Evolutionary conservation across 1,284 basidiomycete species (phyloP).

Genomic region (Cystobasidium sp.): DNA sequence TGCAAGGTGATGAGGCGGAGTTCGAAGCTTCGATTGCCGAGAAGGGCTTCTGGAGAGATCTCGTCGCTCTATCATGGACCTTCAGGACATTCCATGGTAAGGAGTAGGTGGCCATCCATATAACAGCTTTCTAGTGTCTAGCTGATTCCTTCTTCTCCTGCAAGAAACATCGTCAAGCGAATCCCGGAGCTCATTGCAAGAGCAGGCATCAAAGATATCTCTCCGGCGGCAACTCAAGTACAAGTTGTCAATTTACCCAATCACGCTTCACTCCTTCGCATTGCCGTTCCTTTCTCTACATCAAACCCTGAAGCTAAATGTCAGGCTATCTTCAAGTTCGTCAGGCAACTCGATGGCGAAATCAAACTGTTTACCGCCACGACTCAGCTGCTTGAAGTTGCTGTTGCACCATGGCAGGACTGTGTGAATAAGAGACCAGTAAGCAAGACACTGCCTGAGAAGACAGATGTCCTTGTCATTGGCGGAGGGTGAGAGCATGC

Average conservation of each 20-base stretch:
- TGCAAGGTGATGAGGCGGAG: slow-evolving; percentile 18
- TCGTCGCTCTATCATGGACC: slow-evolving; percentile 15
- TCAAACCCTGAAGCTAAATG: slow-evolving; percentile 30
- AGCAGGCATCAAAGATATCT: slow-evolving; percentile 14
- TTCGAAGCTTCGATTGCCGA: neutral
- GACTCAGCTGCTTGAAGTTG: slow-evolving; percentile 16
- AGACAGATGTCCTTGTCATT: slow-evolving; percentile 25
- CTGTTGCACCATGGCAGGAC: slow-evolving; percentile 4
- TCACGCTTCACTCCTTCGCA: slow-evolving; percentile 17
- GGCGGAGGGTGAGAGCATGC: slow-evolving; percentile 30
- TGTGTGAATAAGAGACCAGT: neutral
- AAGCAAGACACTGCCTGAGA: neutral
- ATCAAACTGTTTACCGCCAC: slow-evolving; percentile 28
- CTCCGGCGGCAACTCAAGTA: neutral
- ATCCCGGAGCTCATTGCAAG: slow-evolving; percentile 14
- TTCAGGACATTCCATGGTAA: slow-evolving; percentile 18
- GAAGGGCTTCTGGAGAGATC: slow-evolving; percentile 29
- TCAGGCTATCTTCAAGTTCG: slow-evolving; percentile 27
- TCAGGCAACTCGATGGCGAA: neutral
- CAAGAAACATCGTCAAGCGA: slow-evolving; percentile 2
- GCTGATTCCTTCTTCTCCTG: neutral
- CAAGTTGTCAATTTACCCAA: slow-evolving; percentile 26
- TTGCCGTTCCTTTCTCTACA: slow-evolving; percentile 25
- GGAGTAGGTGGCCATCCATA: neutral
- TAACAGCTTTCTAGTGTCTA: neutral